These are phyloP conservation scores for Fonsecaea monophora DNA, from an alignment of 2,329 filamentous ascomycete species.

Conservation along the genomic window DNA sequence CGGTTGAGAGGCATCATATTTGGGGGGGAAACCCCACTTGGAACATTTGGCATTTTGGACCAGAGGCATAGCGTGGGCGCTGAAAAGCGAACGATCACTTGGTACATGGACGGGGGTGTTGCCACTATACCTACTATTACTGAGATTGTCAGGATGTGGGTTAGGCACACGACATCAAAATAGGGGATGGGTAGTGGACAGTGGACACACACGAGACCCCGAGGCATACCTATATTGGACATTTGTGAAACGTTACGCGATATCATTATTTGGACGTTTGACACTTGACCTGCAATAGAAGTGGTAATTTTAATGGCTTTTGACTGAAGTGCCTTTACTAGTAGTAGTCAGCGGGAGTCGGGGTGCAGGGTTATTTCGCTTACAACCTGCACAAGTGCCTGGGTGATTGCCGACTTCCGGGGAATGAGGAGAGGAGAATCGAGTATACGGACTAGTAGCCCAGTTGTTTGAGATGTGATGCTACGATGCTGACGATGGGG, in stretches of 20 bases:
- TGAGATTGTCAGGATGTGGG: not conserved
- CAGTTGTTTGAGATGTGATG: no score
- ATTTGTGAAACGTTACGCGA: conserved; percentile 11
- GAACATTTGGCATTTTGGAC: conserved; percentile 6
- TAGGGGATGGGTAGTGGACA: not conserved
- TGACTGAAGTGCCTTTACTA: no score
- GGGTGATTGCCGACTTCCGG: no score
- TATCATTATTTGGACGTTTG: not conserved
- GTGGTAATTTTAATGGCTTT: not conserved
- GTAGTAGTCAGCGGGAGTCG: no score
- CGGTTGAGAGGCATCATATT: not conserved
- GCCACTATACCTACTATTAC: not conserved
- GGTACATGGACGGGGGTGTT: not conserved
- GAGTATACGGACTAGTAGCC: no score
- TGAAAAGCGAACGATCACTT: not conserved
- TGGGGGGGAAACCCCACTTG: not conserved
- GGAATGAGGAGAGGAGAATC: no score
- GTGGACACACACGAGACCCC: not conserved
- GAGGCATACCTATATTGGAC: conserved; percentile 2
- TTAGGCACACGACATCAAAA: not conserved
- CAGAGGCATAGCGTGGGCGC: conserved; percentile 23
- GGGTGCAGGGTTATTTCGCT: no score
- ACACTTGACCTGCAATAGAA: conserved; percentile 1
- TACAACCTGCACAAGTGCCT: no score
- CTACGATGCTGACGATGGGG: no score